A percentile compares a stretch with the other conserved stretches of the same genome.
phyloP scores from a whole-genome alignment of 2,329 filamentous ascomycete species.

The Aspergillus versicolor region DNA sequence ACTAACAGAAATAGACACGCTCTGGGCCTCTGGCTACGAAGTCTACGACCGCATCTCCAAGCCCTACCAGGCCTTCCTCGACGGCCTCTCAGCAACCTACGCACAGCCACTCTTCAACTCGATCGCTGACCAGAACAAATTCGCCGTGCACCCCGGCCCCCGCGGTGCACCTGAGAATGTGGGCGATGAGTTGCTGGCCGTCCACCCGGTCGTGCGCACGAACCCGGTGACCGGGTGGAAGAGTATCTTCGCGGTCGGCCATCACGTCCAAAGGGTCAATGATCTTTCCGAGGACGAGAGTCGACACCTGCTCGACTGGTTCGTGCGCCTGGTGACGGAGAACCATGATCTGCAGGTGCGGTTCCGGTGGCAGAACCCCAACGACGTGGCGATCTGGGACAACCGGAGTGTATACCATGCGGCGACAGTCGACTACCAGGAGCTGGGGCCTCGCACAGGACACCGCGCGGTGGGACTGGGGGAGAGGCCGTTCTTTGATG shows the following conservation, averaged over 20 bases:
- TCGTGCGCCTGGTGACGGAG: constrained; percentile 43
- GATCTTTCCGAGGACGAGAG: constrained; percentile 46
- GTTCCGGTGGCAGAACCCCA: constrained; percentile 49
- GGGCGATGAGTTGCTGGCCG: constrained; percentile 49
- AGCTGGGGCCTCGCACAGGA: constrained; percentile 49
- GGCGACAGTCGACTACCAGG: constrained; percentile 53
- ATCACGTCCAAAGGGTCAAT: constrained; percentile 40
- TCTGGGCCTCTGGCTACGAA: constrained; percentile 69
- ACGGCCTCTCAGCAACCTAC: constrained; percentile 57
- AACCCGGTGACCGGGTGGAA: constrained; percentile 67
- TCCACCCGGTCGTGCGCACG: constrained; percentile 59
- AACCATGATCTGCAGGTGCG: constrained; percentile 55
- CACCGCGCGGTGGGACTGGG: constrained; percentile 54
- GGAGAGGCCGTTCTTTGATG: constrained; percentile 55
- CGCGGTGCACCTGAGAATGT: constrained; percentile 57
- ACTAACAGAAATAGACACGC: constrained; percentile 49
- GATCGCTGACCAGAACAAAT: constrained; percentile 37
- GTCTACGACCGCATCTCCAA: constrained; percentile 63
- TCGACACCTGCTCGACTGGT: constrained; percentile 43
- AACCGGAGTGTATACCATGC: constrained; percentile 57
- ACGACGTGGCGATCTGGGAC: constrained; percentile 54
- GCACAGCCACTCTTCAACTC: constrained; percentile 52
- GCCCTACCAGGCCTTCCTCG: constrained; percentile 58
- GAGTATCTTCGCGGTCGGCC: constrained; percentile 50
- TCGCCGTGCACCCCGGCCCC: constrained; percentile 41